phyloP scores from a whole-genome alignment of 306 rosid species.

The Cucurbita maxima region DNA sequence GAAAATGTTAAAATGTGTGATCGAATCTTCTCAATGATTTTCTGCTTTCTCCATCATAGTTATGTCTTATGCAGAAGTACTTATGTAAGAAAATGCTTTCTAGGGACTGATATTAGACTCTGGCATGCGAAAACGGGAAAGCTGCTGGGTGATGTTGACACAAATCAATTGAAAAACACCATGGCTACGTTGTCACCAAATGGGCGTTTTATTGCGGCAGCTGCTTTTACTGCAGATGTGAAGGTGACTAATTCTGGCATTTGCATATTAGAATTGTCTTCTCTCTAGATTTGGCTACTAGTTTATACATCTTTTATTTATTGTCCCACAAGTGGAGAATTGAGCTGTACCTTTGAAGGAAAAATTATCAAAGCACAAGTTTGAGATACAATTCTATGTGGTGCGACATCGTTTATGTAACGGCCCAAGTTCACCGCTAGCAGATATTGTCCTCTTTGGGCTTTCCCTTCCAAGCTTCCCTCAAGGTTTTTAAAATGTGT shows the following conservation, averaged over 20 bases:
- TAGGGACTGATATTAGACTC: constrained; percentile 80
- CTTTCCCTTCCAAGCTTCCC: no score
- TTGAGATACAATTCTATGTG: neutral
- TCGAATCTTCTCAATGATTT: neutral
- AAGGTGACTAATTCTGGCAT: constrained; percentile 32
- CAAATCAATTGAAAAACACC: constrained; percentile 86
- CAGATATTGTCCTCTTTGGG: no score
- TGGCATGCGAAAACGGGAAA: constrained; percentile 98
- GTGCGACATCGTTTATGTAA: neutral
- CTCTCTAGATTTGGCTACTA: neutral
- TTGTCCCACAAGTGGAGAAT: neutral
- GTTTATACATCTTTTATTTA: neutral
- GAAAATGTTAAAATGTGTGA: neutral
- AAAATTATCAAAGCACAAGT: neutral
- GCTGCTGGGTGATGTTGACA: constrained; percentile 73
- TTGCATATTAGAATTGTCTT: neutral
- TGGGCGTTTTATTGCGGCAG: constrained; percentile 98
- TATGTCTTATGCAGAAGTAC: neutral
- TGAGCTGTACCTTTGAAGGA: neutral
- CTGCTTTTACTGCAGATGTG: constrained; percentile 98
- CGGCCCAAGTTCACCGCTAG: no score
- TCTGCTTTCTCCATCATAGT: neutral
- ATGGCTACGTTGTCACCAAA: constrained; percentile 91
- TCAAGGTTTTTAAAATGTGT: no score
- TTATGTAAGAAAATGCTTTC: neutral